These are phyloP conservation scores for Lactarius hengduanensis DNA, from an alignment of 768 basidiomycete species.

Conservation along the genomic window DNA sequence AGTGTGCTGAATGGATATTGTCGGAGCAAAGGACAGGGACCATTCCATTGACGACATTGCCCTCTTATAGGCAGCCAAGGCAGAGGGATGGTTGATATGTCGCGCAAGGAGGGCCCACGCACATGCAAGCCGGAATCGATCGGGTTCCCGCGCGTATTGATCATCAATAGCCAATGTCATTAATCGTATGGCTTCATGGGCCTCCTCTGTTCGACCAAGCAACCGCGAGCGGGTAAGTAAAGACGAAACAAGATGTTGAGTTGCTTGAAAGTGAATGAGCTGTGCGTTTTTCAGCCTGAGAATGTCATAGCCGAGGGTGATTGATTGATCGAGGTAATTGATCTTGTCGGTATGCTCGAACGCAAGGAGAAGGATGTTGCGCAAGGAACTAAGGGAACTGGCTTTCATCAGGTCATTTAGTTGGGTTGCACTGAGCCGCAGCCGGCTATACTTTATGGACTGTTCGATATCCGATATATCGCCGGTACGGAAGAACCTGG, in stretches of 20 bases:
- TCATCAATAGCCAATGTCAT: neutral
- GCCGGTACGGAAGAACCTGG: conserved; percentile 3
- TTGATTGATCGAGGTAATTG: conserved; percentile 10
- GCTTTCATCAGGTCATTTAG: neutral
- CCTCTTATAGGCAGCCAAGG: neutral
- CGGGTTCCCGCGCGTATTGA: neutral
- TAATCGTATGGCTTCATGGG: neutral
- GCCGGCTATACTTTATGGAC: conserved; percentile 2
- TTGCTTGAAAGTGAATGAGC: neutral
- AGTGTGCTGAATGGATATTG: neutral
- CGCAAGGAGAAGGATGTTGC: conserved; percentile 8
- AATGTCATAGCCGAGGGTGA: neutral
- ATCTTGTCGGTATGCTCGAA: conserved; percentile 2
- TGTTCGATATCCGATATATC: neutral
- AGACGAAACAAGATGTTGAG: neutral
- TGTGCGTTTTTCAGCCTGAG: neutral
- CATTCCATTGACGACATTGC: neutral
- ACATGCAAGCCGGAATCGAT: neutral
- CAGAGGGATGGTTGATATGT: neutral
- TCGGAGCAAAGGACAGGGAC: neutral
- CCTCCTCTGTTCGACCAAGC: neutral
- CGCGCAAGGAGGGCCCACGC: conserved; percentile 1
- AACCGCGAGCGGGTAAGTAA: neutral
- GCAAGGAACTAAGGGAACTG: neutral
- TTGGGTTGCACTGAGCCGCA: neutral